Conservation (phyloP, 1,284 basidiomycete species). For the Trichosporon faecale region DNA sequence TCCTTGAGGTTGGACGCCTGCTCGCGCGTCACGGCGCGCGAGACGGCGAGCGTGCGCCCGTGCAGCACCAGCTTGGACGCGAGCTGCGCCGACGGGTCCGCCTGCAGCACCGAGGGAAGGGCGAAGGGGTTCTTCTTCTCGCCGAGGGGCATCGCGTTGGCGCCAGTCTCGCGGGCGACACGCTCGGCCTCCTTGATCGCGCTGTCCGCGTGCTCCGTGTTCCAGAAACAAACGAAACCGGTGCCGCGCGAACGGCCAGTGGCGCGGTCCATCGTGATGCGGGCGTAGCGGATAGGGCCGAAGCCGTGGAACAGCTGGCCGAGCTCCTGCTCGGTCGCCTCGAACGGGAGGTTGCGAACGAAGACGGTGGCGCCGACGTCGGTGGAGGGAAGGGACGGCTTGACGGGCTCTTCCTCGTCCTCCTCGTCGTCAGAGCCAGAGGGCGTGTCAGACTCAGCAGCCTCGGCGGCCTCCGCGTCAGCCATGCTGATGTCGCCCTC, state of each 20-base stretch:
- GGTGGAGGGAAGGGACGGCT: conserved; percentile 70
- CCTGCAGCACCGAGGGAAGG: conserved; percentile 80
- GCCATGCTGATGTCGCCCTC: conserved; percentile 56
- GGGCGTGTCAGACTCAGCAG: conserved; percentile 54
- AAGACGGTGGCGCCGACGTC: conserved; percentile 90
- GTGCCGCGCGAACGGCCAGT: conserved; percentile 88
- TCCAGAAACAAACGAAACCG: conserved; percentile 98
- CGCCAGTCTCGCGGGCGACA: conserved; percentile 60
- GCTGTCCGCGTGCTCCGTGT: conserved; percentile 80
- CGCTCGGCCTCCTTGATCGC: conserved; percentile 77
- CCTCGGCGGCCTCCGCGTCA: conserved; percentile 46
- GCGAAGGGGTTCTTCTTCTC: conserved; percentile 77
- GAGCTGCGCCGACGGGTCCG: conserved; percentile 86
- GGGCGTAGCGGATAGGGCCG: conserved; percentile 88
- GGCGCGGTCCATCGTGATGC: conserved; percentile 79
- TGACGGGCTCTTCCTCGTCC: conserved; percentile 57
- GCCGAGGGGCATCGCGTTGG: conserved; percentile 48
- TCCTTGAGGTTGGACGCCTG: conserved; percentile 82
- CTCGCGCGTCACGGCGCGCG: conserved; percentile 84
- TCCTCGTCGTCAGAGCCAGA: conserved; percentile 54
- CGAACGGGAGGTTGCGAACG: conserved; percentile 89
- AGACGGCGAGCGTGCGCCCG: conserved; percentile 86
- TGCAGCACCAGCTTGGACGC: conserved; percentile 83
- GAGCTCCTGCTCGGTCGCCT: conserved; percentile 85
- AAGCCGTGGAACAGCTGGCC: conserved; percentile 83